Conservation (phyloP, 345 rosid genomes). For the Draba incana region DNA sequence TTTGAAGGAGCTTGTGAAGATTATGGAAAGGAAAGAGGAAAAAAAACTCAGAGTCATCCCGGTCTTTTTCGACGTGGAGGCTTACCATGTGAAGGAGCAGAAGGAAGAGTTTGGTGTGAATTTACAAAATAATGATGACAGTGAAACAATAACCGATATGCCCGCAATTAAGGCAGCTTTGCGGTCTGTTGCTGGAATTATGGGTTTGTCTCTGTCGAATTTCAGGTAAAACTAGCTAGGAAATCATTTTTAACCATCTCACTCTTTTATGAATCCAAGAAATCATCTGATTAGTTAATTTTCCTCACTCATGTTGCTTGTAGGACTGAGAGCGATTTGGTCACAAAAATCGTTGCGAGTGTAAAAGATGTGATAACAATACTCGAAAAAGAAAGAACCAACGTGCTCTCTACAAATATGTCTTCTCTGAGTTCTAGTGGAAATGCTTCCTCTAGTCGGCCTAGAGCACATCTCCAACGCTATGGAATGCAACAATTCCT, state of each 20-base stretch:
- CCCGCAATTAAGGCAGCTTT: background rate
- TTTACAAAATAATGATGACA: background rate
- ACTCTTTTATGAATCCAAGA: background rate
- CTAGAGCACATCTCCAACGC: no score
- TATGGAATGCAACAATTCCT: background rate
- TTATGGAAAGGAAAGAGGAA: background rate
- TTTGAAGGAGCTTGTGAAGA: background rate
- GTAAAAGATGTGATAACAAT: no score
- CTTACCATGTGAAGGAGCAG: background rate
- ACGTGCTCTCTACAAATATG: no score
- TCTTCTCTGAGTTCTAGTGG: no score
- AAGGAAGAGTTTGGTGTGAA: constrained; percentile 5
- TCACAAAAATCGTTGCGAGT: no score
- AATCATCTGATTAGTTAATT: no score
- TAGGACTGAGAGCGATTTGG: no score
- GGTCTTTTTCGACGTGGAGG: background rate
- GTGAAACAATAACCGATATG: background rate
- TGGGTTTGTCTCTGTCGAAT: background rate
- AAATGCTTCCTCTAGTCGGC: no score
- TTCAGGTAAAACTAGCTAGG: background rate
- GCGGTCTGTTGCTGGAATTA: background rate
- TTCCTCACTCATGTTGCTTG: no score
- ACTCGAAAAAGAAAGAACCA: no score
- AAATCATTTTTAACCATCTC: background rate
- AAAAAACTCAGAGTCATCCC: background rate